Evolutionary conservation across 148 eudicot species (phyloP), one percentile per base, ranked within the genome.

Genomic region (Cornus kousa): DNA sequence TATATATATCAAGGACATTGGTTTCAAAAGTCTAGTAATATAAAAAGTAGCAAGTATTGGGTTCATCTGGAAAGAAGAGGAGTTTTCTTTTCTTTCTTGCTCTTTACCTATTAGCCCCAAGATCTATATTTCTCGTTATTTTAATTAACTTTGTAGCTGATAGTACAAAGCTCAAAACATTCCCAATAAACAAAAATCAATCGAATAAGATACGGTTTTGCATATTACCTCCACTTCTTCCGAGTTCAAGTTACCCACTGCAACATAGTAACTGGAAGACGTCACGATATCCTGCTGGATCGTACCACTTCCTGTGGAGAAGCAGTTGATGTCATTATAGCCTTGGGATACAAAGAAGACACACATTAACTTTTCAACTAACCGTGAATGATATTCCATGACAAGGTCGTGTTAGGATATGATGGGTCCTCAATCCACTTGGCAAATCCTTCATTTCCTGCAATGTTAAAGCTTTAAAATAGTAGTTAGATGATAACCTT

Each of bases 341-440:
- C 69, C 35, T 7, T 33, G 48, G 40, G 1, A 23, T 33, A 72
- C 23, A 62, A 40, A 75, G 12, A 67, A 9, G 10, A 68, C 13
- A 62, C 16, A 19, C 5, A 70, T 65, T 57, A 48, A 46, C 57
- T 22, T 23, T 78, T 75, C 66, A 50, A 68, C 87, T 83, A 85
- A 94, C 98, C 98, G 74, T 81, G 68, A 80, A 94, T 89, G 19
- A 87, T 32, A 79, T 91, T 86, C 95, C 97, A 92, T 69, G 88
- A 86, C 65, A 91, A 78, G 23, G 90, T 86, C 76, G 82, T 78
- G 76, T 87, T 85, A 60, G 95, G 90, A 87, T 89, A 90, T 50
- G 90, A 86, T 28, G 92, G 97, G 74, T 92, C 88, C 85, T 85
- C 89, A 24, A 91, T 86, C 98, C 97, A 94, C 80, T 88, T 85